Base-by-base conservation (phyloP, 2,329 filamentous ascomycete genomes). In the Aspergillus tubingensis region DNA sequence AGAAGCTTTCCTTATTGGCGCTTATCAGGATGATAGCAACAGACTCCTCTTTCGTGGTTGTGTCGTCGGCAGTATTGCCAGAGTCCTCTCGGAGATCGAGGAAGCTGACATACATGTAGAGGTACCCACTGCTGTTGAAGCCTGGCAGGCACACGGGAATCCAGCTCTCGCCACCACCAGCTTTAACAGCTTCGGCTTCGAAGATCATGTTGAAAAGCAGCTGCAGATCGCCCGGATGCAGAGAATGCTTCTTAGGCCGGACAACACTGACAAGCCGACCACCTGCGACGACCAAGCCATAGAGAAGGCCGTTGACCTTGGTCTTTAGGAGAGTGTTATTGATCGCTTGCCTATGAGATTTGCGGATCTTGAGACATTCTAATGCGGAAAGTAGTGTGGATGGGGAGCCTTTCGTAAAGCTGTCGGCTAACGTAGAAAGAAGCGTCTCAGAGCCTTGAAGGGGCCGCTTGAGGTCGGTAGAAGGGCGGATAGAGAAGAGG, bases 191-290 rank as follows among this genome's bases (percentile, higher is more conserved):
- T 52, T 92, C 91, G 2, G 94, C 95, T 78, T 96, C 93, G 70
- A 99, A 99, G 2, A 99, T 86, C 96, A 99, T 99, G 73, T 98
- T 98, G 83, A 99, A 99, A 62, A 99, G 93, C 49, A 99, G 85
- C 72, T 97, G 94, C 23, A 99, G 83, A 73, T 99, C 95, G 64
- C 93, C 94, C 0, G 96, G 95, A 69, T 99, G 96, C 2, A 99
- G 83, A 0, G 93, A 97, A 76, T 99, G 95, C 60, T 95, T 91
- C 68, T 96, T 93, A 5, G 96, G 96, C 39, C 95, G 85, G 15
- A 98, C 90, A 39, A 99, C 96, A 72, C 93, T 97, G 65, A 99
- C 95, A 5, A 99, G 88, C 70, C 90, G 89, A 5, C 93, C 94
- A 11, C 93, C 92, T 4, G 95, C 95, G 15, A 97, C 94, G 62